phyloP scores from a whole-genome alignment of 1,139 yeast genomes.

The Scheffersomyces quercinus region DNA sequence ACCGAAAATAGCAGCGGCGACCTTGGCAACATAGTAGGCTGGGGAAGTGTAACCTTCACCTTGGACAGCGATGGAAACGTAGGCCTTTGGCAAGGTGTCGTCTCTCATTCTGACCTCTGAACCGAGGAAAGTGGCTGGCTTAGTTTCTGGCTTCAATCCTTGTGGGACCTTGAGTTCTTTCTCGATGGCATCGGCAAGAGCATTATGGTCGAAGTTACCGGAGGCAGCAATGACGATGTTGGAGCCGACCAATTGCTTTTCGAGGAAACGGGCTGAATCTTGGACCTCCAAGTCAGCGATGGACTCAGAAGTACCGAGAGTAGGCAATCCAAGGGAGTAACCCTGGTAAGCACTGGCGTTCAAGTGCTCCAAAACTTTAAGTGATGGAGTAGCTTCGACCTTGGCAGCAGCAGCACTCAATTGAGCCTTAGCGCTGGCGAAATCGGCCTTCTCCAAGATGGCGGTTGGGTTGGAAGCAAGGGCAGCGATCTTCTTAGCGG shows the following conservation, averaged over 20 bases:
- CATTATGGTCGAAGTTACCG: conserved; percentile 71
- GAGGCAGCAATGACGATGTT: conserved; percentile 72
- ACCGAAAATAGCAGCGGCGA: conserved; percentile 73
- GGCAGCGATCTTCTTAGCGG: conserved; percentile 39
- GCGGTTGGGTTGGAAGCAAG: conserved; percentile 38
- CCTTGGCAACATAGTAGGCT: conserved; percentile 67
- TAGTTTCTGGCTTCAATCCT: conserved; percentile 56
- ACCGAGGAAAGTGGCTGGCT: conserved; percentile 69
- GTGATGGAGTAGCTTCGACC: conserved; percentile 47
- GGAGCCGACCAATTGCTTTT: conserved; percentile 57
- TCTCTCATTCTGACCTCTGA: conserved; percentile 87
- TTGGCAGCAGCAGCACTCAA: conserved; percentile 40
- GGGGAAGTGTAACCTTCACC: conserved; percentile 68
- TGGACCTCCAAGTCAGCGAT: conserved; percentile 54
- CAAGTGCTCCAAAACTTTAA: conserved; percentile 68
- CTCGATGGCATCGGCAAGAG: conserved; percentile 65
- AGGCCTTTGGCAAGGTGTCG: conserved; percentile 79
- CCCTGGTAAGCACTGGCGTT: conserved; percentile 84
- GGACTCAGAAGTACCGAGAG: conserved; percentile 68
- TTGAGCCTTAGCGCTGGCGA: conserved; percentile 35
- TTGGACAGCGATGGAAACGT: conserved; percentile 70
- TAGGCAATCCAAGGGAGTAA: conserved; percentile 74
- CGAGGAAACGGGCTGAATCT: conserved; percentile 60
- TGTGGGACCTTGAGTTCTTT: conserved; percentile 45
- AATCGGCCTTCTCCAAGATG: conserved; percentile 34